phyloP scores from a whole-genome alignment of 805 yeast genomes.

The Blastobotrys americana region DNA sequence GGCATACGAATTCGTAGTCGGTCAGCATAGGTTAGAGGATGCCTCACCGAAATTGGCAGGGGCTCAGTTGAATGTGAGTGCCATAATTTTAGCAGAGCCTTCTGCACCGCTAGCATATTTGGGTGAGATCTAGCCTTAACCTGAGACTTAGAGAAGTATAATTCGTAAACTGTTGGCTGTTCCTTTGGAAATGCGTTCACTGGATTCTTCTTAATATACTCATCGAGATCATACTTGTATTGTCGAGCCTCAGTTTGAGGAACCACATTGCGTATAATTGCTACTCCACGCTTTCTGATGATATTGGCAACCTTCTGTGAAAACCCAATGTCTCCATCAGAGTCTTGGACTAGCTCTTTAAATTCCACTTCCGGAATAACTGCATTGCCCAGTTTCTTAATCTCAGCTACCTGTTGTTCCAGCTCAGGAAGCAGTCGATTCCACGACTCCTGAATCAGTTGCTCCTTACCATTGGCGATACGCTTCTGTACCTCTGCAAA shows the following conservation, averaged over 20 bases:
- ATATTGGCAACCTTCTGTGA: slow-evolving; percentile 1
- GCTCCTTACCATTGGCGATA: slow-evolving; percentile 4
- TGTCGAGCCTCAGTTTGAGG: slow-evolving; percentile 23
- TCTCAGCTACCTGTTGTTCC: slow-evolving; percentile 7
- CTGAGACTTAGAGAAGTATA: slow-evolving; percentile 38
- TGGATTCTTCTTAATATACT: slow-evolving; percentile 28
- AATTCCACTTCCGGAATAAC: slow-evolving; percentile 11
- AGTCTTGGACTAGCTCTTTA: slow-evolving; percentile 4
- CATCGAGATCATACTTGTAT: slow-evolving; percentile 23
- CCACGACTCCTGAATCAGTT: slow-evolving; percentile 6
- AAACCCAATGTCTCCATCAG: not conserved
- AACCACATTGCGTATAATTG: slow-evolving; percentile 31
- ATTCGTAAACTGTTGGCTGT: slow-evolving; percentile 27
- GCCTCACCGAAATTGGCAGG: slow-evolving; percentile 27
- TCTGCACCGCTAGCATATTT: slow-evolving; percentile 27
- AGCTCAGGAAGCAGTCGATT: slow-evolving; percentile 4
- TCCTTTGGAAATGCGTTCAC: slow-evolving; percentile 24
- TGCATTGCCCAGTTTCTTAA: slow-evolving; percentile 3
- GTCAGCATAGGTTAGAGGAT: slow-evolving; percentile 38
- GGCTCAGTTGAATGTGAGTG: slow-evolving; percentile 24
- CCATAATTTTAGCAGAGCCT: slow-evolving; percentile 29
- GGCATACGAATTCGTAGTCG: slow-evolving; percentile 37
- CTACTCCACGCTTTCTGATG: slow-evolving; percentile 25
- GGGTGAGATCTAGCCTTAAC: slow-evolving; percentile 36
- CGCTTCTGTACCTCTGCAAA: slow-evolving; percentile 10